Evolutionary conservation across 2,329 filamentous ascomycete genomes (phyloP).

Genomic region (Thelonectria olida): DNA sequence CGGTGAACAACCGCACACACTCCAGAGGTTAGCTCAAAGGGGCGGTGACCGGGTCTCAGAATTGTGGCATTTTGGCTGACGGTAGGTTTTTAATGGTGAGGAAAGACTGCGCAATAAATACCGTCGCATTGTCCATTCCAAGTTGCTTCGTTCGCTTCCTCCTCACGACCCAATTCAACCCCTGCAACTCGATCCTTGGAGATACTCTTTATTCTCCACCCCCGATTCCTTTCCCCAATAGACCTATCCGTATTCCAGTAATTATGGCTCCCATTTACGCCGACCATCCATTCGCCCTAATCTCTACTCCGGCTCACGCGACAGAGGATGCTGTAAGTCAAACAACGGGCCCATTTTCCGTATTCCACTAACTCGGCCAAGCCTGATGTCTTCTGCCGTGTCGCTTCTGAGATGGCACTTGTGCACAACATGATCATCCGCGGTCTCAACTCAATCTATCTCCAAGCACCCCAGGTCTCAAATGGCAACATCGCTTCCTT

Average conservation of each 20-base stretch:
- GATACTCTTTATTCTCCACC: too few relatives aligned
- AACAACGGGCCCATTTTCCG: background rate
- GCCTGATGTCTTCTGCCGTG: conserved; percentile 40
- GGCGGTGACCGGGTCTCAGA: too few relatives aligned
- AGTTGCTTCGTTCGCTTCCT: too few relatives aligned
- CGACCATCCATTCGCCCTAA: conserved; percentile 12
- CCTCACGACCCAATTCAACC: too few relatives aligned
- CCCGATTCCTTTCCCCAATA: too few relatives aligned
- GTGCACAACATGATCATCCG: conserved; percentile 47
- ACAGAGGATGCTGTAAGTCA: conserved; percentile 1
- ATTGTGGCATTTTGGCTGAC: too few relatives aligned
- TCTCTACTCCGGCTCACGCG: conserved; percentile 5
- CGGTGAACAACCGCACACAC: too few relatives aligned
- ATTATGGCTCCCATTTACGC: conserved; percentile 14
- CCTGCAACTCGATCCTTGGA: too few relatives aligned
- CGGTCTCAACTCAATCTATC: conserved; percentile 46
- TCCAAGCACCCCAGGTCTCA: conserved; percentile 46
- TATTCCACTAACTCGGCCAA: conserved; percentile 9
- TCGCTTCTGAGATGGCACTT: conserved; percentile 43
- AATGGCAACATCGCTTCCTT: conserved; percentile 40
- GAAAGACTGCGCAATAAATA: too few relatives aligned
- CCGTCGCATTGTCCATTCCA: too few relatives aligned
- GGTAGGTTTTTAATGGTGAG: too few relatives aligned
- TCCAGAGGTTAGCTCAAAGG: too few relatives aligned
- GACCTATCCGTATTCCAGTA: background rate